Percentiles rank a stretch among this genome's conserved stretches.
These are phyloP conservation scores for Anaeramoeba flamelloides DNA, from an alignment of 78 protist genomes.

Conservation along the genomic window DNA sequence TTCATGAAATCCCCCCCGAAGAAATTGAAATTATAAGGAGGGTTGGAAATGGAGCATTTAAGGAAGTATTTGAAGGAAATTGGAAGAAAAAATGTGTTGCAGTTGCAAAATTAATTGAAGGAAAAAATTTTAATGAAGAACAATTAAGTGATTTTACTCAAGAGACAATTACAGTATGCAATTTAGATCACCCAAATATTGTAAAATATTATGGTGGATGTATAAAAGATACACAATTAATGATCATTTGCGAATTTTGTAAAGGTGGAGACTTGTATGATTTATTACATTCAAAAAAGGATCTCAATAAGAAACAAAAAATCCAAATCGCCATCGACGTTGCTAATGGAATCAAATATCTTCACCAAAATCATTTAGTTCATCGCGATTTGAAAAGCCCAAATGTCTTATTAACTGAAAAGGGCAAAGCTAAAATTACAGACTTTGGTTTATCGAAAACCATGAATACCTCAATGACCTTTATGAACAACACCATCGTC, in stretches of 20 bases:
- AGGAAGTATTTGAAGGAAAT: background rate
- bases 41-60: background rate
- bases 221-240: background rate
- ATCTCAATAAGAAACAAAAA: background rate
- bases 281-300: background rate
- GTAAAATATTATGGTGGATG: background rate
- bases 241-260: background rate
- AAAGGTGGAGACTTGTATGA: background rate
- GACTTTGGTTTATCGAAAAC: background rate
- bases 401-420: background rate
- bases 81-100: background rate
- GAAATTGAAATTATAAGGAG: no score
- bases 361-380: background rate
- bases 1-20: no score
- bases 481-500: background rate
- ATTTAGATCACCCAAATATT: background rate
- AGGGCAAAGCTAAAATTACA: background rate
- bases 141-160: background rate
- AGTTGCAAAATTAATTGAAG: background rate
- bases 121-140: background rate
- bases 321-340: background rate
- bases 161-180: background rate
- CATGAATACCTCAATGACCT: background rate
- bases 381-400: background rate
- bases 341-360: background rate